Evolutionary conservation across 139 green algal genomes (phyloP), one percentile per base, ranked within the genome.

Genomic region (Ostreobium quekettii): DNA sequence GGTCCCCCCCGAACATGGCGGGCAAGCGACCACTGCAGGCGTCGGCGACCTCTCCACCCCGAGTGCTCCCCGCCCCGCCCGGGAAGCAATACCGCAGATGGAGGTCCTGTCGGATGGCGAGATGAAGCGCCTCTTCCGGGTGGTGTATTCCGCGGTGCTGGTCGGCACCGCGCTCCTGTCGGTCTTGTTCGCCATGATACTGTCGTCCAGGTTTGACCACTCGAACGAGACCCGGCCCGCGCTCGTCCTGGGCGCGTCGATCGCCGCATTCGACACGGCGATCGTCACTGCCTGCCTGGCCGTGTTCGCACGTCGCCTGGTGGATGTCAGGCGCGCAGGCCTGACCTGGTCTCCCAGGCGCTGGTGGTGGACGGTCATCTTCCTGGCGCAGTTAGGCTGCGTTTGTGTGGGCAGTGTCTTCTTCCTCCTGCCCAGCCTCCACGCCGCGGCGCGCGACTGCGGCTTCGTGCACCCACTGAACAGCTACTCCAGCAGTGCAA

Each of bases 361-460:
- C 15, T n/a, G n/a, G n/a, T n/a, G n/a, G n/a, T n/a, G n/a, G n/a
- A 11, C 15, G 19, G 19, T 26, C 19, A 53, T 53, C 42, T 19
- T 53, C 15, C 42, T 53, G 15, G 42, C 42, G 42, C 42, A 53
- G 19, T n/a, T n/a, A n/a, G n/a, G n/a, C n/a, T n/a, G n/a, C n/a
- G n/a, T n/a, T n/a, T 26, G 15, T 11, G 42, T 72, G 46, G 75
- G 75, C 73, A 38, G 26, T 29, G 3, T 67, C 3, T 78, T 78
- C 48, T 78, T 67, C 47, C 6, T 78, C 3, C 3, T 77, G 22
- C 73, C 73, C 4, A 78, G 68, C 35, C 60, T 29, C 3, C 67
- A 78, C 36, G 60, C 68, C 15, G 26, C 74, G 28, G 28, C 60
- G 1, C 53, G 71, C 36, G 33, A 64, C 0, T 78, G 73, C 28